Percentiles rank a stretch among this genome's conserved stretches.
Conservation (phyloP, 495 filamentous ascomycete genomes). For the Annulohypoxylon moriforme region DNA sequence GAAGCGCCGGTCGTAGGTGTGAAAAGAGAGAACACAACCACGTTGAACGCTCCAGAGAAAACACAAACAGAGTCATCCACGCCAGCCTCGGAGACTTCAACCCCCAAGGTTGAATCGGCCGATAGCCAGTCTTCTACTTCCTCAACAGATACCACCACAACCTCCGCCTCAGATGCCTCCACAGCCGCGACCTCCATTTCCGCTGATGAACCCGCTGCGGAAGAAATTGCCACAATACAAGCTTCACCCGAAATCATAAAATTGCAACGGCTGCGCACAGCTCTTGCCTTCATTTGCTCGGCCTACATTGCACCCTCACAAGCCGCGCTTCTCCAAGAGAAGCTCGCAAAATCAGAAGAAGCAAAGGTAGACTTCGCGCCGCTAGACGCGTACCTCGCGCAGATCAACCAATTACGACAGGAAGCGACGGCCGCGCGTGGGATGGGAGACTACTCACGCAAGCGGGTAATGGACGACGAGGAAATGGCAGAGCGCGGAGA, state of each 20-base stretch:
- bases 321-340: conserved; percentile 57
- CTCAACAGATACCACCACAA: conserved; percentile 53
- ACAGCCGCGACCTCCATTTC: conserved; percentile 58
- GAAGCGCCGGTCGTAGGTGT: conserved; percentile 76
- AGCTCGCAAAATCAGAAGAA: conserved; percentile 55
- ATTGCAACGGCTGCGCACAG: conserved; percentile 78
- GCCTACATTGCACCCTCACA: conserved; percentile 73
- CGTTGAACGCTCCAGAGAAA: conserved; percentile 37
- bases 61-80: conserved; percentile 46
- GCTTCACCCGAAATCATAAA: conserved; percentile 63
- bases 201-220: conserved; percentile 35
- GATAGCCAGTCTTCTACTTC: conserved; percentile 56
- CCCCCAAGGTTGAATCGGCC: conserved; percentile 43
- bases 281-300: conserved; percentile 79
- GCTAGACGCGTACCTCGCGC: conserved; percentile 72
- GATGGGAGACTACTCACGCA: conserved; percentile 77
- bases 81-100: conserved; percentile 49
- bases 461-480: conserved; percentile 76
- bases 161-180: conserved; percentile 53
- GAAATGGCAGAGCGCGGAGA: conserved; percentile 80
- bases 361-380: conserved; percentile 71
- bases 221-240: conserved; percentile 59
- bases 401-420: conserved; percentile 71
- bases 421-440: conserved; percentile 75
- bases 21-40: conserved; percentile 59